phyloP scores from a whole-genome alignment of 129 eudicot species.

The Deinandra increscens region DNA sequence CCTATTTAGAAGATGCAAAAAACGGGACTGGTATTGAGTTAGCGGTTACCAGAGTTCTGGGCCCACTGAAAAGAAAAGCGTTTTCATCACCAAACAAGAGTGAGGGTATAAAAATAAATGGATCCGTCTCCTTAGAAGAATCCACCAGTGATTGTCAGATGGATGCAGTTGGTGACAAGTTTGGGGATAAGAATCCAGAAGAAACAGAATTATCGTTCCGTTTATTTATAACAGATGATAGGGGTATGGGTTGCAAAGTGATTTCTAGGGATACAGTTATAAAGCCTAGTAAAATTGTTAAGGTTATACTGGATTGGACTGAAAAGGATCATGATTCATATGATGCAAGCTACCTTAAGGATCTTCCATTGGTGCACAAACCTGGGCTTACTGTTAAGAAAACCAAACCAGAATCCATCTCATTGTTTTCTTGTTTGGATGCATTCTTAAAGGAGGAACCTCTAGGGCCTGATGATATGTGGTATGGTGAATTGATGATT shows the following conservation, averaged over 20 bases:
- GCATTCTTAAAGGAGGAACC: slow-evolving; percentile 98
- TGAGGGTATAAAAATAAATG: slow-evolving; percentile 38
- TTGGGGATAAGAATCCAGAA: slow-evolving; percentile 38
- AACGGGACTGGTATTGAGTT: slow-evolving; percentile 55
- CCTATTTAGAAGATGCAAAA: slow-evolving; percentile 58
- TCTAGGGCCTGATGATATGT: slow-evolving; percentile 98
- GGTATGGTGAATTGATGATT: slow-evolving; percentile 43
- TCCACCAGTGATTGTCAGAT: slow-evolving; percentile 34
- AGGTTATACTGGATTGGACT: slow-evolving; percentile 81
- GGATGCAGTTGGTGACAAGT: slow-evolving; percentile 31
- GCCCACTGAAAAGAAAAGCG: slow-evolving; percentile 61
- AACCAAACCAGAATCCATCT: slow-evolving; percentile 88
- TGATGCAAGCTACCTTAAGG: slow-evolving; percentile 76
- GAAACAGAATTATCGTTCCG: slow-evolving; percentile 51
- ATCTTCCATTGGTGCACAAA: slow-evolving; percentile 84
- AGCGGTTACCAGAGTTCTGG: slow-evolving; percentile 56
- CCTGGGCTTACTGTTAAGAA: slow-evolving; percentile 63
- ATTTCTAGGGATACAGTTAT: slow-evolving; percentile 53
- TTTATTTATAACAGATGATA: slow-evolving; percentile 57
- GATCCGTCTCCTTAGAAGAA: slow-evolving; percentile 44
- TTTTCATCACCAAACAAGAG: slow-evolving; percentile 25
- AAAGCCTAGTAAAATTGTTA: slow-evolving; percentile 43
- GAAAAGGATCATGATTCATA: slow-evolving; percentile 60
- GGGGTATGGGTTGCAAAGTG: slow-evolving; percentile 55
- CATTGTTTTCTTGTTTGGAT: slow-evolving; percentile 93